These are phyloP conservation scores for Talaromyces islandicus DNA, from an alignment of 2,329 filamentous ascomycete genomes.

Conservation along the genomic window DNA sequence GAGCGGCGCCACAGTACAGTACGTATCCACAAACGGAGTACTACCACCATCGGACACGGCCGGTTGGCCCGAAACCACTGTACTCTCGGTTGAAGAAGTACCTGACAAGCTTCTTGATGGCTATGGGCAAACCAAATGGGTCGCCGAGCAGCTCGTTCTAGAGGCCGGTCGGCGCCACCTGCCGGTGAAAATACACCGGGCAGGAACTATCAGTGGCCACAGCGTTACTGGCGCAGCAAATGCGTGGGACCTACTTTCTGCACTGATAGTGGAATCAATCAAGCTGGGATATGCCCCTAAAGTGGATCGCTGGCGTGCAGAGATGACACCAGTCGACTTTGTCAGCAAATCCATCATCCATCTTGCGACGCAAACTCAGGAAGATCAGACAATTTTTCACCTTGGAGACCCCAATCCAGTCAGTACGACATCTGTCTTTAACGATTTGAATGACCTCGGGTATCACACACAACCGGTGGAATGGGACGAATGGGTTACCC, in stretches of 20 bases:
- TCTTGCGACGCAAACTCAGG: constrained; percentile 58
- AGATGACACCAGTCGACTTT: constrained; percentile 82
- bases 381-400: constrained; percentile 63
- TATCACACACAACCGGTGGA: constrained; percentile 61
- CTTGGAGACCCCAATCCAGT: constrained; percentile 68
- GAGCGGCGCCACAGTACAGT: constrained; percentile 66
- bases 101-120: constrained; percentile 64
- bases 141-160: constrained; percentile 67
- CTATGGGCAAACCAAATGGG: constrained; percentile 78
- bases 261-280: constrained; percentile 70
- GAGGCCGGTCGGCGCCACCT: constrained; percentile 64
- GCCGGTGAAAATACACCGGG: constrained; percentile 65
- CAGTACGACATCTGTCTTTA: constrained; percentile 60
- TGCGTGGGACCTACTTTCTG: constrained; percentile 70
- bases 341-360: constrained; percentile 69
- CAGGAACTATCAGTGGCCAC: constrained; percentile 73
- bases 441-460: constrained; percentile 58
- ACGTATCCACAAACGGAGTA: constrained; percentile 75
- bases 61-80: constrained; percentile 65
- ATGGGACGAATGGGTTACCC: constrained; percentile 68
- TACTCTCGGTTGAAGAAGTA: constrained; percentile 62
- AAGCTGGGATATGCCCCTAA: constrained; percentile 65
- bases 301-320: constrained; percentile 68
- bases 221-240: constrained; percentile 70
- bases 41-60: constrained; percentile 59